phyloP scores from a whole-genome alignment of 306 rosid genomes.

The Vigna reflexopilosa region DNA sequence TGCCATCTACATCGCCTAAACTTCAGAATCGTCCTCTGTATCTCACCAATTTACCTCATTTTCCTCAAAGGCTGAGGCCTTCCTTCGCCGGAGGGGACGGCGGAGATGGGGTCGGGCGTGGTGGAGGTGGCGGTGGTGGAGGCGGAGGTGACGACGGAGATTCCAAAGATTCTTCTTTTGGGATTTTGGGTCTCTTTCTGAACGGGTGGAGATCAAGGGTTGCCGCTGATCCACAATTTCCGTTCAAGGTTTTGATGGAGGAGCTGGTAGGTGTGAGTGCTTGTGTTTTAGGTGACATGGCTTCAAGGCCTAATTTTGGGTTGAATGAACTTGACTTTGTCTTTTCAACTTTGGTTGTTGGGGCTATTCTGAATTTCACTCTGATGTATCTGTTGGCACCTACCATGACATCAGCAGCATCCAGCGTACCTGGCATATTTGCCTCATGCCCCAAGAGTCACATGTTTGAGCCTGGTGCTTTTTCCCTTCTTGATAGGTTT shows the following conservation, averaged over 20 bases:
- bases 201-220: slow-evolving; percentile 95
- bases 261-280: slow-evolving; percentile 89
- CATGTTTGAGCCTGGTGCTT: slow-evolving; percentile 92
- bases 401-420: slow-evolving; percentile 57
- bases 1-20: slow-evolving; percentile 38
- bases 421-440: slow-evolving; percentile 66
- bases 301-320: slow-evolving; percentile 95
- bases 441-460: slow-evolving; percentile 83
- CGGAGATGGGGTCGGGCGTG: slow-evolving; percentile 54
- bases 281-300: slow-evolving; percentile 96
- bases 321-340: slow-evolving; percentile 97
- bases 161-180: slow-evolving; percentile 54
- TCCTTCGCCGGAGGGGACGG: slow-evolving; percentile 64
- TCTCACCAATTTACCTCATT: slow-evolving; percentile 39
- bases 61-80: slow-evolving; percentile 49
- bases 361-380: slow-evolving; percentile 86
- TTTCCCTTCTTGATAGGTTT: slow-evolving; percentile 54
- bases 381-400: slow-evolving; percentile 96
- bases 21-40: slow-evolving; percentile 47
- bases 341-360: slow-evolving; percentile 95
- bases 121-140: slow-evolving; percentile 45
- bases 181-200: slow-evolving; percentile 68
- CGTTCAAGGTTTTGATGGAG: slow-evolving; percentile 96
- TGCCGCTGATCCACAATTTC: slow-evolving; percentile 96
- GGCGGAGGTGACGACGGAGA: slow-evolving; percentile 34